A percentile compares a stretch with the other conserved stretches of the same genome.
phyloP scores from a whole-genome alignment of 306 rosid genomes.

The Trifolium fragiferum region DNA sequence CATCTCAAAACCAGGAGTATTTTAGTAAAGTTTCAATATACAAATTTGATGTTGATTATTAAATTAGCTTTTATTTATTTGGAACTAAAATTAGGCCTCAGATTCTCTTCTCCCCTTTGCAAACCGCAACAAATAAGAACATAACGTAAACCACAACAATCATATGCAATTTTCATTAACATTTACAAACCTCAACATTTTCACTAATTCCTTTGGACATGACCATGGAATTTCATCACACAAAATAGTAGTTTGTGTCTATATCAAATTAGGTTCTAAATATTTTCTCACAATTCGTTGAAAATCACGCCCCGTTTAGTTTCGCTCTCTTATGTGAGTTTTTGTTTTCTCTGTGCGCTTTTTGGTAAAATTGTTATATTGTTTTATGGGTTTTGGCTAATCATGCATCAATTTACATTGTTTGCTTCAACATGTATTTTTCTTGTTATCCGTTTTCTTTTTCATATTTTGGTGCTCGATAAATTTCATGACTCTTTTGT shows the following conservation, averaged over 20 bases:
- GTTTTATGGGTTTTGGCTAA: conserved; percentile 30
- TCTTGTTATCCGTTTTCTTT: not conserved
- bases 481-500: not conserved
- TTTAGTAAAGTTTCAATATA: not conserved
- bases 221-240: conserved; percentile 12
- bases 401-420: not conserved
- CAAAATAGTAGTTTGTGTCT: not conserved
- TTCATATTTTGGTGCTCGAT: not conserved
- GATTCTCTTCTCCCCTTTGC: not conserved
- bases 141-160: not conserved
- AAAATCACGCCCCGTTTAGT: not conserved
- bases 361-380: not conserved
- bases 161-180: not conserved
- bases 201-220: not conserved
- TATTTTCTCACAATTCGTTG: not conserved
- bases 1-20: conserved; percentile 19
- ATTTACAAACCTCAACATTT: not conserved
- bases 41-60: not conserved
- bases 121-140: not conserved
- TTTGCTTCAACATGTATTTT: not conserved
- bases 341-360: not conserved
- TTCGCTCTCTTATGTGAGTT: conserved; percentile 32
- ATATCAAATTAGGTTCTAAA: too few relatives aligned
- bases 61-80: not conserved
- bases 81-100: not conserved